These are phyloP conservation scores for Lepidopterella palustris DNA, from an alignment of 495 filamentous ascomycete genomes.

Conservation along the genomic window DNA sequence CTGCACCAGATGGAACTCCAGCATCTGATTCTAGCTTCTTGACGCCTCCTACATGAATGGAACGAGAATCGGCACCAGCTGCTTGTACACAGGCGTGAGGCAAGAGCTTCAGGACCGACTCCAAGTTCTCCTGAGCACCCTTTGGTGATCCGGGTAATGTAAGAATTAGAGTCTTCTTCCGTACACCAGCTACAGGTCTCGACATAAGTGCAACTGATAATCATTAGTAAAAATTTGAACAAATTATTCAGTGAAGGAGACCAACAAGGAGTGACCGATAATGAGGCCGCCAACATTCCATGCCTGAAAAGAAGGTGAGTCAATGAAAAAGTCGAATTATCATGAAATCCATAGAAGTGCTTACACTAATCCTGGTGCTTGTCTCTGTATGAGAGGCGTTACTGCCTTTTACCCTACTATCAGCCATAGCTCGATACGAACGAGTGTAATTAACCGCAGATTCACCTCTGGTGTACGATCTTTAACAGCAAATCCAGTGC, in stretches of 20 bases:
- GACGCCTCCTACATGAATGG: conserved; percentile 72
- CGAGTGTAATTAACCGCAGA: neutral
- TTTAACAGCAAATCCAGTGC: conserved; percentile 86
- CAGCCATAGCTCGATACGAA: neutral
- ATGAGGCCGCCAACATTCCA: conserved; percentile 83
- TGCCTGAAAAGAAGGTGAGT: conserved; percentile 51
- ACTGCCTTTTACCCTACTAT: conserved; percentile 54
- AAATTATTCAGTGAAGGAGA: conserved; percentile 9
- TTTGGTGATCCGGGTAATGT: conserved; percentile 94
- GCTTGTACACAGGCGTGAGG: conserved; percentile 92
- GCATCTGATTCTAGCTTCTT: conserved; percentile 80
- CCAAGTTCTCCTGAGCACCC: conserved; percentile 94
- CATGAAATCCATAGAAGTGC: conserved; percentile 25
- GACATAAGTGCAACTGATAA: conserved; percentile 90
- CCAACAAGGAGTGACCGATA: conserved; percentile 84
- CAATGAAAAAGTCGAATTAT: neutral
- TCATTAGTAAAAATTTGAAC: conserved; percentile 13
- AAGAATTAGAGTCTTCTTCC: conserved; percentile 76
- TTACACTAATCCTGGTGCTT: conserved; percentile 82
- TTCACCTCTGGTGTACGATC: conserved; percentile 84
- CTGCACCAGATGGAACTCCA: conserved; percentile 44
- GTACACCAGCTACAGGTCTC: conserved; percentile 82
- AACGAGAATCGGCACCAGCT: conserved; percentile 72
- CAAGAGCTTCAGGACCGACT: conserved; percentile 77
- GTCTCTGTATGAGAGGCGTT: conserved; percentile 69